Percentiles rank a stretch among this genome's conserved stretches.
Conservation (phyloP, 805 yeast species). For the Candida pini region DNA sequence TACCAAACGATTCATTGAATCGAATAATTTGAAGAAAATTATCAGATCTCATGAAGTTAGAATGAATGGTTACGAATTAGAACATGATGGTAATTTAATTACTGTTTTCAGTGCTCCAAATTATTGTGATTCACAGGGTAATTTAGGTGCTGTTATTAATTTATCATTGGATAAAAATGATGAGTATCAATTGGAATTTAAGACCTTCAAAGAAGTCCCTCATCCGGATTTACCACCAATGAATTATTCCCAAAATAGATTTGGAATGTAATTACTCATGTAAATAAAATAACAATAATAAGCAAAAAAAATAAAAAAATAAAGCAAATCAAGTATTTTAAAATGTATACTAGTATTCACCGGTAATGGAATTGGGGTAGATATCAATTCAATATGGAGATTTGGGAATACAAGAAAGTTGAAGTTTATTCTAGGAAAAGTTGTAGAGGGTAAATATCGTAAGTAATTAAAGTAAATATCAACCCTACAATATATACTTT, state of each 20-base stretch:
- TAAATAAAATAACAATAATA: not conserved
- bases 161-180: constrained; percentile 44
- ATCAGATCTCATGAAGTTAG: constrained; percentile 95
- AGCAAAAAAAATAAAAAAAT: not conserved
- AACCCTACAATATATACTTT: constrained; percentile 36
- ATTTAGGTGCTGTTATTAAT: constrained; percentile 84
- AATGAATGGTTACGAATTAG: constrained; percentile 82
- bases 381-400: too few species aligned
- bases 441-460: constrained; percentile 37
- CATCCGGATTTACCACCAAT: constrained; percentile 92
- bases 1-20: constrained; percentile 69
- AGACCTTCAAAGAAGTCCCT: constrained; percentile 71
- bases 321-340: too few species aligned
- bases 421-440: constrained; percentile 30
- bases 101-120: constrained; percentile 99
- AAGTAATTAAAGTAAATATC: constrained; percentile 24
- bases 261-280: constrained; percentile 29
- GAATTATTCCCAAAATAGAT: constrained; percentile 66
- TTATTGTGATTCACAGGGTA: constrained; percentile 90
- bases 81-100: constrained; percentile 78
- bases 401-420: too few species aligned
- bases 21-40: constrained; percentile 68
- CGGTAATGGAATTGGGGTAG: too few species aligned
- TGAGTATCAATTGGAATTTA: constrained; percentile 44
- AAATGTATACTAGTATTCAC: too few species aligned